Conservation (phyloP, 2,329 filamentous ascomycete species). For the Metarhizium anisopliae region DNA sequence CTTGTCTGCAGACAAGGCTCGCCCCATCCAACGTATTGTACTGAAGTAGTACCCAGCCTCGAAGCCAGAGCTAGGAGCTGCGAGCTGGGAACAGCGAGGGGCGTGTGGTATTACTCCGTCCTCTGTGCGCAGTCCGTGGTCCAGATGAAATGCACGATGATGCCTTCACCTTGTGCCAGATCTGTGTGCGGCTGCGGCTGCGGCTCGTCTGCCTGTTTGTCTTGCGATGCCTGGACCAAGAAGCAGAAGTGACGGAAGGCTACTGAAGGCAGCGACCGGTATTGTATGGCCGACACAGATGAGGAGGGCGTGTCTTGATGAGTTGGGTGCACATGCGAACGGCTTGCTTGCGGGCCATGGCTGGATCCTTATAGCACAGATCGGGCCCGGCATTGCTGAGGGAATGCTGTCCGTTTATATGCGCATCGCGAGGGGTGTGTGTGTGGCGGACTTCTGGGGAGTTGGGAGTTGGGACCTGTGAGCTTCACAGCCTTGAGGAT, state of each 20-base stretch:
- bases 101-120: background rate
- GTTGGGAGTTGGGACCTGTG: background rate
- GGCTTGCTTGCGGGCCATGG: background rate
- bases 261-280: background rate
- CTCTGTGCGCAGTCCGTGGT: background rate
- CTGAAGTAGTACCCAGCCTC: background rate
- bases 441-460: background rate
- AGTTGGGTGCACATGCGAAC: background rate
- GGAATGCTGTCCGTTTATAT: conserved; percentile 42
- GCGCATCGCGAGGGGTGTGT: conserved; percentile 16
- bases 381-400: conserved; percentile 5
- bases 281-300: background rate
- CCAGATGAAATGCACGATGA: conserved; percentile 1
- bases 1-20: background rate
- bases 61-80: background rate
- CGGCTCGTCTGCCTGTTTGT: background rate
- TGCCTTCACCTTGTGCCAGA: conserved; percentile 4
- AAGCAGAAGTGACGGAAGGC: background rate
- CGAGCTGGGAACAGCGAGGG: background rate
- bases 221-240: background rate
- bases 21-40: background rate
- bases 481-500: too few relatives aligned
- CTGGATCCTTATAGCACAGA: background rate
- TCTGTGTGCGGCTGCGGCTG: background rate
- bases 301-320: background rate